Base-by-base conservation (phyloP, 306 rosid genomes). In the Casuarina glauca region DNA sequence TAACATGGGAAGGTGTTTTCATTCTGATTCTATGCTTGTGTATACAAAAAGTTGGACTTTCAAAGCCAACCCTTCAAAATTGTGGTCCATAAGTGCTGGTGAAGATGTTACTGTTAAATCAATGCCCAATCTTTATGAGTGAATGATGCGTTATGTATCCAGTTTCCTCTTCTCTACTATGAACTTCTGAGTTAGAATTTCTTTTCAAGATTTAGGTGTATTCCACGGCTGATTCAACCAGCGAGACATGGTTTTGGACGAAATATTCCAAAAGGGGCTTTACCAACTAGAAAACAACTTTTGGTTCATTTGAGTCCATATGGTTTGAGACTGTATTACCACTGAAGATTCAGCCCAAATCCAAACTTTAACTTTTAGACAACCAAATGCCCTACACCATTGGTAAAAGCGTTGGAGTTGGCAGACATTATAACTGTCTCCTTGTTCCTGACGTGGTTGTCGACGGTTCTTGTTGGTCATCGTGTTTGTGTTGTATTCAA, bases 11-110 rank as follows among this genome's bases (percentile, higher is more conserved):
- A 49, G 10, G 16, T 32, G 46, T 36, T 64, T 75, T 66, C 71
- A 58, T 75, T 43, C 54, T 78, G 57, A 53, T 62, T 58, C 60
- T 67, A 70, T 75, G 76, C 49, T 79, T 49, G 42, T 79, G 36
- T 55, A 57, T 69, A 39, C 45, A 6, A 51, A 69, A 64, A 64
- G 81, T 78, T 26, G 76, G 75, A 69, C 58, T 70, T 51, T 69
- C 45, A 9, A 6, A 2, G 4, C 70, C 74, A 41, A 32, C 69
- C 77, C 76, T 45, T 61, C 36, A 54, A 51, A 39, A 35, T 46
- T 42, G 49, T 43, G 66, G 35, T 74, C 36, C 45, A 38, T 50
- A 43, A 12, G n/a, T 74, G n/a, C 70, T 61, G 44, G 39, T 60
- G 43, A 36, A 16, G 49, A 68, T 15, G 16, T 9, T 9, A 66